These are phyloP conservation scores for Trichosanthes cucumerina DNA, from an alignment of 306 rosid species.

Conservation along the genomic window DNA sequence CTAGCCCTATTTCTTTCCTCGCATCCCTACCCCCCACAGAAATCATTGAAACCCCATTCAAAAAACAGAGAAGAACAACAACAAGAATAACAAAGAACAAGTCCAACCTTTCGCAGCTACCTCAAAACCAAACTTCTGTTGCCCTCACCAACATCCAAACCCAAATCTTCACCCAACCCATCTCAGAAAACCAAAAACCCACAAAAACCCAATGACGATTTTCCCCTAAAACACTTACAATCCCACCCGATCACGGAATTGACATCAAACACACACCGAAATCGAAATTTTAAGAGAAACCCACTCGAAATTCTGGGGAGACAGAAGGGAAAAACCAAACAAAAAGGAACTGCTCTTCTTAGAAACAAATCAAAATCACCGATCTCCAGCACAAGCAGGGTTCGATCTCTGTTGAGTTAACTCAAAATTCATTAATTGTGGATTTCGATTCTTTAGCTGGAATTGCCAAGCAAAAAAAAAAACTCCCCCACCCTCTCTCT, in stretches of 20 bases:
- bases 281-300: constrained; percentile 12
- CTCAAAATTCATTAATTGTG: constrained; percentile 10
- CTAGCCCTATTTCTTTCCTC: constrained; percentile 58
- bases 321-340: background rate
- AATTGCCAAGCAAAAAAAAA: constrained; percentile 26
- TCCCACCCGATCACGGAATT: constrained; percentile 40
- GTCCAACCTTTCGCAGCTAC: constrained; percentile 20
- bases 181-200: constrained; percentile 17
- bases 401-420: background rate
- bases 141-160: constrained; percentile 29
- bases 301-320: constrained; percentile 9
- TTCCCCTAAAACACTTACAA: constrained; percentile 15
- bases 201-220: constrained; percentile 19
- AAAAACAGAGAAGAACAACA: background rate
- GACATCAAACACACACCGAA: constrained; percentile 14
- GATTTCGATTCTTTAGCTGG: constrained; percentile 24
- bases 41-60: constrained; percentile 37
- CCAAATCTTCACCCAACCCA: constrained; percentile 34
- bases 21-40: constrained; percentile 72
- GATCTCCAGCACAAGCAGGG: background rate
- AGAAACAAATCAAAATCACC: background rate
- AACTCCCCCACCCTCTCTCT: constrained; percentile 19
- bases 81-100: constrained; percentile 12
- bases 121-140: constrained; percentile 37
- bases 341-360: background rate